Evolutionary conservation across 2,329 filamentous ascomycete genomes (phyloP), one percentile per base, ranked within the genome.

Genomic region (Ascochyta fabae): DNA sequence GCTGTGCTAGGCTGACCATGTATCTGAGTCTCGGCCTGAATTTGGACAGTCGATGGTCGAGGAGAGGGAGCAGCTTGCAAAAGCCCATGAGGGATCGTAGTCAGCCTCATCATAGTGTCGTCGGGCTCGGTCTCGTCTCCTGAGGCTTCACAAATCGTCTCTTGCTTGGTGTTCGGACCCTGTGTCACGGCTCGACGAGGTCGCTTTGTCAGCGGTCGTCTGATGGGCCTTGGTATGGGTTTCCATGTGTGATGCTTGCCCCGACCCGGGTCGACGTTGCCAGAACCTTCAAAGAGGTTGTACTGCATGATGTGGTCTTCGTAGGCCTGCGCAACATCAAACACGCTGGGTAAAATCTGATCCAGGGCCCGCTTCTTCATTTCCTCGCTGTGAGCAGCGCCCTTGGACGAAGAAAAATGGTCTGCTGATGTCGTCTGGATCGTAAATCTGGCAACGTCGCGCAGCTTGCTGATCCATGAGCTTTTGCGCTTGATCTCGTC

Each of bases 251-350:
- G 53, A 15, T 59, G 36, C 39, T 60, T 68, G 16, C 71, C 70
- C 16, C 48, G 56, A 3, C 56, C 60, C 13, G 61, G 58, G 26
- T 71, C 65, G 6, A 41, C 38, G 13, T 64, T 59, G 10, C 57
- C 64, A 13, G 49, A 57, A 9, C 62, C 66, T 45, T 72, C 66
- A 24, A 61, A 70, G 1, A 72, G 61, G 7, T 56, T 43, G 39
- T 70, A 63, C 36, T 62, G 60, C 15, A 60, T 60, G 12, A 73
- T 31, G 50, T 72, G 66, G 31, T 72, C 70, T 53, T 74, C 70
- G 41, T 69, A 64, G 1, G 59, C 51, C 38, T 67, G 62, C 1
- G 69, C 68, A n/a, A 64, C 53, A 8, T 70, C 66, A 29, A 73
- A 72, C 2, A 74, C 35, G 34, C 64, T 70, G 7, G 67, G 66